phyloP scores from a whole-genome alignment of 139 green algal species.

The Edaphochlamys debaryana region DNA sequence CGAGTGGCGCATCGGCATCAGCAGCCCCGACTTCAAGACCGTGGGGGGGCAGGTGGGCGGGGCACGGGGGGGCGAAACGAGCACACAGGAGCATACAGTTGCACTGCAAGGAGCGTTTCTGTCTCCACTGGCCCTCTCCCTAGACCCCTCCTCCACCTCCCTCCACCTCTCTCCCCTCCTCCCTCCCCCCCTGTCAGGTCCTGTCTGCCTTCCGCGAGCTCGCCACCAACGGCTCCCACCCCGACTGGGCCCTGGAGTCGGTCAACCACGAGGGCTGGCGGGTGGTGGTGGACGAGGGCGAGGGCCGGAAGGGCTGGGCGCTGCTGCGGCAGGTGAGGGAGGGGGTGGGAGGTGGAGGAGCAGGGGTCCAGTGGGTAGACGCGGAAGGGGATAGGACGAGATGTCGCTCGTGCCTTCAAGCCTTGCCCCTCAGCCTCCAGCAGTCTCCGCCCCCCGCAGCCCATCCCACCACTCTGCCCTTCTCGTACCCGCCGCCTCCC shows the following conservation, averaged over 20 bases:
- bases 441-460: no score
- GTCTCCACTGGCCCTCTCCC: no score
- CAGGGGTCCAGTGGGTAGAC: no score
- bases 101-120: no score
- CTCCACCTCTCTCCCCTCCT: not conserved
- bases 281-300: conserved; percentile 78
- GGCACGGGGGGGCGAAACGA: not conserved
- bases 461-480: no score
- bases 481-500: no score
- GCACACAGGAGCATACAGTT: no score
- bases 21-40: conserved; percentile 48
- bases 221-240: not conserved
- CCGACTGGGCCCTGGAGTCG: conserved; percentile 73
- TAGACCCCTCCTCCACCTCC: no score
- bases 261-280: conserved; percentile 93
- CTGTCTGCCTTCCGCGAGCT: conserved; percentile 14
- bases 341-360: not conserved
- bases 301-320: conserved; percentile 85
- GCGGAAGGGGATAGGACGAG: no score
- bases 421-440: no score
- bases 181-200: not conserved
- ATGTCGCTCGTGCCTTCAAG: no score
- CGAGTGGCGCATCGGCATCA: conserved; percentile 52
- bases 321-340: conserved; percentile 77
- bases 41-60: conserved; percentile 27